Conservation (phyloP, 2,329 filamentous ascomycete genomes). For the Fusarium sp. region DNA sequence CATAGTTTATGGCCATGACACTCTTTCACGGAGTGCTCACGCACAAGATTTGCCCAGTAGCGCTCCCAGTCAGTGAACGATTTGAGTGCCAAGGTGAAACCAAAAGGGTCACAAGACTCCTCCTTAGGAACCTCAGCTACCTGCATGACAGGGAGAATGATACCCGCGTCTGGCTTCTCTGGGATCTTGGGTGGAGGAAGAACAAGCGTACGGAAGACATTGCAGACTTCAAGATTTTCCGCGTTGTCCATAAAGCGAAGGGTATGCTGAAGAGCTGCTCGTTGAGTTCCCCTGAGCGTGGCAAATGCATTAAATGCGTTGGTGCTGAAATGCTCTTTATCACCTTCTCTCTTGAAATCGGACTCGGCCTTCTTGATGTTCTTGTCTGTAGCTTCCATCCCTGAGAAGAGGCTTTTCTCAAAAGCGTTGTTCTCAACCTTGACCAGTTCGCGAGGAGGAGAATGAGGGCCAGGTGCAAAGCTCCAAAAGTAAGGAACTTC, state of each 20-base stretch:
- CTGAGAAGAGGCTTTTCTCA: conserved; percentile 50
- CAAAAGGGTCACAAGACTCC: conserved; percentile 46
- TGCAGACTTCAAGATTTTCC: conserved; percentile 55
- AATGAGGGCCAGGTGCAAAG: background rate
- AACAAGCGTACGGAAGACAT: conserved; percentile 54
- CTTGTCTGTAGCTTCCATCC: conserved; percentile 37
- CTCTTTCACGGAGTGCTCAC: conserved; percentile 33
- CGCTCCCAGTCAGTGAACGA: conserved; percentile 36
- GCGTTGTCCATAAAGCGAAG: conserved; percentile 54
- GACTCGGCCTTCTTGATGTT: conserved; percentile 17
- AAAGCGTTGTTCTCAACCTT: conserved; percentile 54
- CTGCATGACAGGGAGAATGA: conserved; percentile 40
- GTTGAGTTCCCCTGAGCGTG: conserved; percentile 56
- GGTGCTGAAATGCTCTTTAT: background rate
- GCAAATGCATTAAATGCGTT: conserved; percentile 48
- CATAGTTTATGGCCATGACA: conserved; percentile 22
- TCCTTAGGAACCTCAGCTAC: conserved; percentile 42
- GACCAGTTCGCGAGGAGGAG: conserved; percentile 50
- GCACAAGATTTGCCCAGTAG: conserved; percentile 39
- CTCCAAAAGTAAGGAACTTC: conserved; percentile 31
- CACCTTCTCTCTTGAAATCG: conserved; percentile 11
- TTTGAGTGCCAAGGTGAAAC: conserved; percentile 45
- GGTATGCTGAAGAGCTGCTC: conserved; percentile 60
- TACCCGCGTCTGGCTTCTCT: conserved; percentile 37
- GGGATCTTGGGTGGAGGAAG: conserved; percentile 48